Conservation (phyloP, 352 stramenopile species). For the Peronospora farinosa region DNA sequence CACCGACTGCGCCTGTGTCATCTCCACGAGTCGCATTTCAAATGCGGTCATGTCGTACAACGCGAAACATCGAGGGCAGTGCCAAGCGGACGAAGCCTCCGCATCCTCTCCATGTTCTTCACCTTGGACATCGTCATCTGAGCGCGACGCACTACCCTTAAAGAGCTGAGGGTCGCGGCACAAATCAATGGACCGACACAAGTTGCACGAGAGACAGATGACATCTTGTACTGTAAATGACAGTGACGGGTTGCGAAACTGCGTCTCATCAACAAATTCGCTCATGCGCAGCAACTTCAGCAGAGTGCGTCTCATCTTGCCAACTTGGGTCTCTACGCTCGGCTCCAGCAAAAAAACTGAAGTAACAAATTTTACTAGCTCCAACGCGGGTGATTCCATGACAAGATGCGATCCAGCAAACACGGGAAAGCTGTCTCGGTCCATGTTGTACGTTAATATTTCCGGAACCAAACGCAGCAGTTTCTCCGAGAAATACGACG, state of each 20-base stretch:
- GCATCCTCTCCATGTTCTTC: constrained; percentile 21
- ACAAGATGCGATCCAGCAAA: constrained; percentile 80
- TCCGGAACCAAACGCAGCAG: constrained; percentile 70
- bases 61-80: constrained; percentile 89
- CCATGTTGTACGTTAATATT: constrained; percentile 66
- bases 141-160: constrained; percentile 45
- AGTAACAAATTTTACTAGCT: constrained; percentile 96
- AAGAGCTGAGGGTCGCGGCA: constrained; percentile 91
- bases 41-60: constrained; percentile 88
- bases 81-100: constrained; percentile 45
- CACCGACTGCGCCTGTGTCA: constrained; percentile 80
- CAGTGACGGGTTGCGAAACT: constrained; percentile 92
- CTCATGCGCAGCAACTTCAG: constrained; percentile 77
- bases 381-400: constrained; percentile 87
- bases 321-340: constrained; percentile 85
- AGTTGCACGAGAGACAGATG: constrained; percentile 94
- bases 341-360: constrained; percentile 91
- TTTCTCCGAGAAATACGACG: constrained; percentile 73
- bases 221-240: constrained; percentile 95
- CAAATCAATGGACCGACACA: constrained; percentile 94
- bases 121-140: constrained; percentile 25
- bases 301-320: constrained; percentile 88
- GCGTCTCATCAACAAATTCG: constrained; percentile 70
- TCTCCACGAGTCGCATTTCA: constrained; percentile 88
- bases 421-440: constrained; percentile 65